Base-by-base conservation (phyloP, 2,329 filamentous ascomycete species). In the Beauveria caledonica region DNA sequence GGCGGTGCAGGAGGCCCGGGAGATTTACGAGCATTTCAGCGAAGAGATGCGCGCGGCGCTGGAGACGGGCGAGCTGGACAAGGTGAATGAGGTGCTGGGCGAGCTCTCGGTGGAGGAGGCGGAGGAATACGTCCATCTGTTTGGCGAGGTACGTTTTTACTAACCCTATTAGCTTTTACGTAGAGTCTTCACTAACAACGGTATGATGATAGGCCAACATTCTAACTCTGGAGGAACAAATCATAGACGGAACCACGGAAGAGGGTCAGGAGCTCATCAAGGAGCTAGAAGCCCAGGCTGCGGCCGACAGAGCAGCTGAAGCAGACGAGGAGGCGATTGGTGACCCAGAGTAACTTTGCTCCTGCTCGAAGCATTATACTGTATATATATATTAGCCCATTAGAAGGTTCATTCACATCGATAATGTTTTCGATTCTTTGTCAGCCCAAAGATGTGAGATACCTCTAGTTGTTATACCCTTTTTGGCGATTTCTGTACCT, bases 161-260 rank as follows among this genome's bases (percentile, higher is more conserved):
- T 29, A 5, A 3, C 11, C n/a, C 25, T 33, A 8, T 11, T 11
- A 9, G 19, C 42, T 6, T 5, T 33, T 33, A 27, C 8, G 13
- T 29, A 13, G 23, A 48, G 3, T n/a, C 15, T 39, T 25, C 46
- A 49, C 51, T n/a, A 60, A 50, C 27, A n/a, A 42, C 40, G 9
- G 21, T n/a, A 29, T 56, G 44, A 57, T 58, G 39, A 57, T 64
- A 87, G 76, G 91, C 91, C 17, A 90, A 90, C 42, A 93, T 97
- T 79, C 75, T 99, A 65, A 96, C 90, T 71, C 73, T 99, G 55
- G 92, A 97, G 72, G 87, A 96, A 70, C 87, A 95, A 54, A 91
- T 99, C 56, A 95, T 99, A 66, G 94, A 99, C 75, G 90, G 92
- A 1, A 99, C 92, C 50, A 96, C 93, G 2, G 87, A 92, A 70